Evolutionary conservation across 441 rosid species (phyloP), one percentile per base, ranked within the genome.

Genomic region (Croton laevigatus): DNA sequence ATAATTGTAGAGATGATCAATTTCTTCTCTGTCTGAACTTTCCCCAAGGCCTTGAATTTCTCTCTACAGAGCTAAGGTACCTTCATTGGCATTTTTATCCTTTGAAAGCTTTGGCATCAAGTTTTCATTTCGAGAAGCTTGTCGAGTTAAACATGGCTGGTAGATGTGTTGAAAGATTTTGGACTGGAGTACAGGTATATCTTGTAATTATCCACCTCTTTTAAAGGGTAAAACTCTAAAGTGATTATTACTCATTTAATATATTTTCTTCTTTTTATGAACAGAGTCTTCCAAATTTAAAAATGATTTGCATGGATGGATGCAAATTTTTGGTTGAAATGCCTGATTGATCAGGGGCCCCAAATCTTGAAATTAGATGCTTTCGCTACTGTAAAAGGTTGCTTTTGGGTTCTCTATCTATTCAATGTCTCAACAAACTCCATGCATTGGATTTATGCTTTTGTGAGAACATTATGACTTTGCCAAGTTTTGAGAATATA

Each of bases 131-230:
- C 1, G 61, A 58, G 9, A 58, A 13, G 3, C 38, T 58, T 11
- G 38, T 58, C 5, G 6, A 27, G 17, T 6, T 58, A 12, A 4
- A 58, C n/a, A n/a, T 81, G 34, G 8, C 46, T 0, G 0, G n/a
- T 3, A 75, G 79, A 23, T 46, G 63, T 5, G 4, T 79, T 52
- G 44, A 36, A 46, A 36, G 54, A 52, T 52, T 72, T 10, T 75
- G 69, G 84, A 37, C 34, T 32, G 81, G 64, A 6, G 27, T 8
- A 3, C 46, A 67, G 81, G 84, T 81, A 70, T 37, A 27, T 27
- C 32, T 1, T 27, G 32, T 27, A 27, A 27, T 27, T 27, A 27
- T 27, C 32, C 32, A 27, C 32, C 32, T 27, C 32, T 27, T 27
- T 27, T 27, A 1, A 27, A 2, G 32, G 32, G 32, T 27, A 27